These are phyloP conservation scores for Lentinula raphanica DNA, from an alignment of 768 basidiomycete species.

Conservation along the genomic window DNA sequence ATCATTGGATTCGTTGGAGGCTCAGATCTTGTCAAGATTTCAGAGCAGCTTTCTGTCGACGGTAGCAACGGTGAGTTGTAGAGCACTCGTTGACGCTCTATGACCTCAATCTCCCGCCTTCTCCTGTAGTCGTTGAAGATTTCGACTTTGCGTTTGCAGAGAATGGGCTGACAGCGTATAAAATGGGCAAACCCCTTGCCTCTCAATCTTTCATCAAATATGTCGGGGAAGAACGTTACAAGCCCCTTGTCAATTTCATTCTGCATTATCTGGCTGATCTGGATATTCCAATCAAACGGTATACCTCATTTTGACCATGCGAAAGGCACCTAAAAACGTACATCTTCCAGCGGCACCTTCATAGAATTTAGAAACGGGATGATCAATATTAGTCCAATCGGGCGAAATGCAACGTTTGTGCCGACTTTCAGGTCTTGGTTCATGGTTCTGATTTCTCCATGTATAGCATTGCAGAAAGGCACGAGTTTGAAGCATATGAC, in stretches of 20 bases:
- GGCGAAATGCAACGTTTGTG: slow-evolving; percentile 87
- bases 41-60: slow-evolving; percentile 68
- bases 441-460: background rate
- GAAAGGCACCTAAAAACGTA: background rate
- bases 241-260: slow-evolving; percentile 86
- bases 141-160: slow-evolving; percentile 94
- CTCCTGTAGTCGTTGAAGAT: slow-evolving; percentile 56
- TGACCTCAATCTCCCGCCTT: background rate
- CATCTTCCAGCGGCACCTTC: slow-evolving; percentile 72
- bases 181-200: slow-evolving; percentile 66
- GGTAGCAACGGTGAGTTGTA: slow-evolving; percentile 48
- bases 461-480: slow-evolving; percentile 73
- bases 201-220: slow-evolving; percentile 86
- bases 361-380: slow-evolving; percentile 96
- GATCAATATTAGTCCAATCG: slow-evolving; percentile 95
- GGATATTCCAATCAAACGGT: slow-evolving; percentile 94
- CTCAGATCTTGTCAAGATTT: slow-evolving; percentile 85
- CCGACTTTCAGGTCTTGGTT: background rate
- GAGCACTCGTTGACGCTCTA: background rate
- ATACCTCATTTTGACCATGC: slow-evolving; percentile 8
- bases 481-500: slow-evolving; percentile 76
- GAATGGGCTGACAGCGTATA: slow-evolving; percentile 91
- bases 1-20: slow-evolving; percentile 91
- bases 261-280: slow-evolving; percentile 91
- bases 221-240: slow-evolving; percentile 90